Percentiles rank a stretch among this genome's conserved stretches.
Conservation (phyloP, 768 basidiomycete species). For the Mycena metata region DNA sequence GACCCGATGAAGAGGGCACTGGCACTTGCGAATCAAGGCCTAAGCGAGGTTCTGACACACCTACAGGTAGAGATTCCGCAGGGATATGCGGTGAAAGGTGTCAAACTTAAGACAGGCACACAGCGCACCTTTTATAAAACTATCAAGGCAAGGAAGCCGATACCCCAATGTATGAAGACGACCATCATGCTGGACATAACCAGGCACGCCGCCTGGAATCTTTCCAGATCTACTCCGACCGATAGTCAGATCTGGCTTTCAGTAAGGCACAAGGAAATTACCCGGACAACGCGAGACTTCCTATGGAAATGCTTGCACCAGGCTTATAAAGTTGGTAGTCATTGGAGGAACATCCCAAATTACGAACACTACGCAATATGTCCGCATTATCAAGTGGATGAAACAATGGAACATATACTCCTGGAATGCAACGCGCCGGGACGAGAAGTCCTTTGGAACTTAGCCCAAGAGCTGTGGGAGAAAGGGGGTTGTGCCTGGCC, state of each 20-base stretch:
- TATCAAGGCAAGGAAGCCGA: background rate
- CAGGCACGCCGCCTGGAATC: background rate
- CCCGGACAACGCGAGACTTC: background rate
- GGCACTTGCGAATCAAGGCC: too few species aligned
- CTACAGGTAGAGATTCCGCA: too few species aligned
- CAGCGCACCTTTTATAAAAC: background rate
- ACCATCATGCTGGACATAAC: background rate
- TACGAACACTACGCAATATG: conserved; percentile 8
- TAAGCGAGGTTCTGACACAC: too few species aligned
- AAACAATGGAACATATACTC: conserved; percentile 29
- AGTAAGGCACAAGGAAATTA: background rate
- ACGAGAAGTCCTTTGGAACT: conserved; percentile 18
- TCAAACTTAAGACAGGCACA: background rate
- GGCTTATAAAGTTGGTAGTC: conserved; percentile 6
- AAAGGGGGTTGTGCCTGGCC: conserved; percentile 10
- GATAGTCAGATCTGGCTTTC: background rate
- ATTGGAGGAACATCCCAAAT: conserved; percentile 24
- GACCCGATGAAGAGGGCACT: too few species aligned
- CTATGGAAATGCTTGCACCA: background rate
- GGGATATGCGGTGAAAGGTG: background rate
- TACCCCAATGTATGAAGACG: background rate
- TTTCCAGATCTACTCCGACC: background rate
- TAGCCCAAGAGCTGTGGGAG: conserved; percentile 25
- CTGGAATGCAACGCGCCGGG: conserved; percentile 22
- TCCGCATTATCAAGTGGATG: conserved; percentile 15